phyloP scores from a whole-genome alignment of 108 stramenopile species.

The Discostella pseudostelligera region DNA sequence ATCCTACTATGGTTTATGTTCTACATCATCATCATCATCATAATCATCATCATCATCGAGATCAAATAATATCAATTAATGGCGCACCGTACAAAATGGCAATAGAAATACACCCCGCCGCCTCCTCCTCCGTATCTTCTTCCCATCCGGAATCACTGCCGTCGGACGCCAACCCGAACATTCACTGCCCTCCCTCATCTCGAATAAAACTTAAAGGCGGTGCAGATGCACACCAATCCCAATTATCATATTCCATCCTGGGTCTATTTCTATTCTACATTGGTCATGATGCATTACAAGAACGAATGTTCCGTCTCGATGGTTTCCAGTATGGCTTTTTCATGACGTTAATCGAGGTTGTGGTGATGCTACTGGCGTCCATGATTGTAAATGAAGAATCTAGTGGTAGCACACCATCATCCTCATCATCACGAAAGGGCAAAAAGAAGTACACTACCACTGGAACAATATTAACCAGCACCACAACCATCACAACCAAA shows the following conservation, averaged over 20 bases:
- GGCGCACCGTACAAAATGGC: too few relatives aligned
- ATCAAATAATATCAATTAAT: too few relatives aligned
- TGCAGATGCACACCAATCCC: neutral
- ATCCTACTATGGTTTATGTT: too few relatives aligned
- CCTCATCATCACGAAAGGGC: neutral
- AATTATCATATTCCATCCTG: neutral
- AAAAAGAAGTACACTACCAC: neutral
- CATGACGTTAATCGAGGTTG: conserved; percentile 44
- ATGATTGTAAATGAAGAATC: conserved; percentile 1
- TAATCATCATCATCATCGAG: too few relatives aligned
- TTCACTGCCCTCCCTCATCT: neutral
- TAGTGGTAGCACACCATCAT: neutral
- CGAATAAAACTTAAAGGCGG: neutral
- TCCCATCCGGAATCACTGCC: too few relatives aligned
- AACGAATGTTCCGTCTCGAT: conserved; percentile 40
- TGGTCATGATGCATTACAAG: conserved; percentile 44
- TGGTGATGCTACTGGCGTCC: conserved; percentile 31
- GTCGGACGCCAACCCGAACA: too few relatives aligned
- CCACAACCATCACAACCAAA: neutral
- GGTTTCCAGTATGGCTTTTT: conserved; percentile 43
- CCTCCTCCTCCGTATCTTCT: too few relatives aligned
- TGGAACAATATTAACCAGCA: neutral
- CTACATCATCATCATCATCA: too few relatives aligned
- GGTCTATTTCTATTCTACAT: conserved; percentile 51
- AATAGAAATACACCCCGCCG: too few relatives aligned